Conservation (phyloP, 2,329 filamentous ascomycete genomes). For the Alternaria atra region DNA sequence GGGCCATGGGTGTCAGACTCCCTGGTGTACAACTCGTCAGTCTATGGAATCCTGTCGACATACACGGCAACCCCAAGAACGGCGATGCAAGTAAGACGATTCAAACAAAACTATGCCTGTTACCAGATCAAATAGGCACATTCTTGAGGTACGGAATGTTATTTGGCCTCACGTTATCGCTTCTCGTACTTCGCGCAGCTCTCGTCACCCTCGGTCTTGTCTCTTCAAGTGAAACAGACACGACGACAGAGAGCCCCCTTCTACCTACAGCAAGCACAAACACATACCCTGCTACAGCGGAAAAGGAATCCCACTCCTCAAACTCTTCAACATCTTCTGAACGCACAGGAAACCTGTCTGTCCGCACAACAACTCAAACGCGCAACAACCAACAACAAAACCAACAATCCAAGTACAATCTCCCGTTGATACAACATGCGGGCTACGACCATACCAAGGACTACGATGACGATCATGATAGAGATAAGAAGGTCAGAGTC, state of each 20-base stretch:
- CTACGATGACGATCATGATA: constrained; percentile 21
- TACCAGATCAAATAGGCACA: constrained; percentile 86
- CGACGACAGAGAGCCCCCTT: constrained; percentile 27
- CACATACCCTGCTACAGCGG: constrained; percentile 28
- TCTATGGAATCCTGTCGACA: constrained; percentile 89
- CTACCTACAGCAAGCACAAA: constrained; percentile 39
- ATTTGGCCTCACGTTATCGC: constrained; percentile 61
- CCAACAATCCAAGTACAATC: constrained; percentile 31
- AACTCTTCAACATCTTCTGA: constrained; percentile 45
- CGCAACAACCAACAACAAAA: constrained; percentile 49
- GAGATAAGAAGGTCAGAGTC: constrained; percentile 23
- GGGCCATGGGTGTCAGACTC: constrained; percentile 92
- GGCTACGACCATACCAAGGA: constrained; percentile 48
- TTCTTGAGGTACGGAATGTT: constrained; percentile 81
- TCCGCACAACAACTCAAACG: constrained; percentile 44
- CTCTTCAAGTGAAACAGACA: constrained; percentile 11
- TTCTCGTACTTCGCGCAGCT: constrained; percentile 58
- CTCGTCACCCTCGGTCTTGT: constrained; percentile 43
- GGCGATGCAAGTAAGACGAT: constrained; percentile 66
- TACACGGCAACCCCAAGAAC: constrained; percentile 40
- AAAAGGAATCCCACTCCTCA: constrained; percentile 35
- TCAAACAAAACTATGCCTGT: constrained; percentile 87
- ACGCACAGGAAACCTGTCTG: constrained; percentile 29
- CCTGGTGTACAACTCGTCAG: constrained; percentile 90
- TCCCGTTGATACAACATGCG: constrained; percentile 54